Evolutionary conservation across 2,329 filamentous ascomycete species (phyloP).

Genomic region (Xylaria multiplex): DNA sequence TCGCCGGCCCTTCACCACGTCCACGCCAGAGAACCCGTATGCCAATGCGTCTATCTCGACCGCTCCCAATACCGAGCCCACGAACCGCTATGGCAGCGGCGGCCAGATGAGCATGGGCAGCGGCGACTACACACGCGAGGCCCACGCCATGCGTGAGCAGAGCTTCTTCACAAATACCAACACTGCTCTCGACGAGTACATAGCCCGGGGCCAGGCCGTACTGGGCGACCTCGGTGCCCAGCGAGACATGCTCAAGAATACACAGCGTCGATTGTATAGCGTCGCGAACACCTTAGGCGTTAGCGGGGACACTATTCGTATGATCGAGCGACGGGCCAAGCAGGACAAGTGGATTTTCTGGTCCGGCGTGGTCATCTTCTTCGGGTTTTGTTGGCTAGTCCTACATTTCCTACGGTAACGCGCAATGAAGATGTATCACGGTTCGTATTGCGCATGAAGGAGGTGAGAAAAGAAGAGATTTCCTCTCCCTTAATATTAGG

Average conservation of each 20-base stretch:
- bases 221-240: conserved; percentile 89
- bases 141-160: conserved; percentile 88
- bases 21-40: conserved; percentile 91
- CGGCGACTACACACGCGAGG: conserved; percentile 76
- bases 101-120: conserved; percentile 58
- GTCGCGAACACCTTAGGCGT: conserved; percentile 94
- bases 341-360: conserved; percentile 99
- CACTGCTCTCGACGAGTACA: conserved; percentile 89
- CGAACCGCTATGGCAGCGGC: conserved; percentile 54
- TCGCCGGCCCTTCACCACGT: conserved; percentile 81
- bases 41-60: conserved; percentile 57
- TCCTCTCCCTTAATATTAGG: neutral
- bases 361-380: conserved; percentile 85
- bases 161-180: conserved; percentile 86
- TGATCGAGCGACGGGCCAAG: conserved; percentile 89
- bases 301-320: conserved; percentile 94
- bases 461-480: conserved; percentile 30
- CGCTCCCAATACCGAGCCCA: conserved; percentile 50
- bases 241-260: conserved; percentile 93
- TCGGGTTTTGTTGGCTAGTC: conserved; percentile 91
- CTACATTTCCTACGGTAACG: conserved; percentile 82
- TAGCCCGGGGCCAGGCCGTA: conserved; percentile 90
- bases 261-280: conserved; percentile 88
- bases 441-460: neutral
- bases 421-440: neutral